Conservation (phyloP, 306 rosid species). For the Gynostemma pentaphyllum region DNA sequence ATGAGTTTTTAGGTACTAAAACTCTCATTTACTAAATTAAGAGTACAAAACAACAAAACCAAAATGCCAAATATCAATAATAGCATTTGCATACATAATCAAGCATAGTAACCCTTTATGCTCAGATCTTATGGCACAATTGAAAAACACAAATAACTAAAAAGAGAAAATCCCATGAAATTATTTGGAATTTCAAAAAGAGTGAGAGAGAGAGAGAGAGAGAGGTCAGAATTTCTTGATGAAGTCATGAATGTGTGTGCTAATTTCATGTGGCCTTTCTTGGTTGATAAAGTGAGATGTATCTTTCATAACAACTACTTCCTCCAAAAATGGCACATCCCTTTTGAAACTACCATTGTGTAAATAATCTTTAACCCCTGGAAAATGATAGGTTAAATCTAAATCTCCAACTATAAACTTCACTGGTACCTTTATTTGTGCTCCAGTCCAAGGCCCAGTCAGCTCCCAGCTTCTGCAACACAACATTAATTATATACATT, state of each 20-base stretch:
- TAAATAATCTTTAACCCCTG: background rate
- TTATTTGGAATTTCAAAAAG: too few species aligned
- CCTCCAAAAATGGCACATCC: background rate
- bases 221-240: background rate
- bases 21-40: too few species aligned
- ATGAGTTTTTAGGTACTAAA: too few species aligned
- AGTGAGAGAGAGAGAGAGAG: background rate
- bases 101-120: too few species aligned
- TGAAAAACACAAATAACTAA: too few species aligned
- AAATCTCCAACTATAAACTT: background rate
- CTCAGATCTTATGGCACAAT: too few species aligned
- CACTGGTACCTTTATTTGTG: background rate
- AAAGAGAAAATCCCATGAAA: too few species aligned
- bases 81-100: too few species aligned
- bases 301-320: background rate
- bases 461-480: background rate
- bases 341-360: background rate
- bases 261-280: background rate
- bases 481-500: too few species aligned
- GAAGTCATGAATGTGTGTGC: background rate
- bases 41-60: too few species aligned
- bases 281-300: constrained; percentile 1
- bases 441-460: background rate
- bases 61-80: too few species aligned
- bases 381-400: background rate